Conservation (phyloP, 1,284 basidiomycete genomes). For the Tylopilus sp. region DNA sequence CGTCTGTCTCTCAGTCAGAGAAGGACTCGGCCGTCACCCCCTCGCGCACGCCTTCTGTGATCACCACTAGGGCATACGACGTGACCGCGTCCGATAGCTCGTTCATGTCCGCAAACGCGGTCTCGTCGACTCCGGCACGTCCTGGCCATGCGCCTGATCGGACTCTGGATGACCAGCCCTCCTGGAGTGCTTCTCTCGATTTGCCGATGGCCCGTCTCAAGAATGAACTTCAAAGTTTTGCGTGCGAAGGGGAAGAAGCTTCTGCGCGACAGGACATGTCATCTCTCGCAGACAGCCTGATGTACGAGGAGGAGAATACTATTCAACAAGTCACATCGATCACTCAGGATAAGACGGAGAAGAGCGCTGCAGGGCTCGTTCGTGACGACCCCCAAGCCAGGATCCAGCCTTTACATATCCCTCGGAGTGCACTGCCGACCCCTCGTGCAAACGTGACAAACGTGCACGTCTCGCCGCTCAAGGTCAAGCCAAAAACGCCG, state of each 20-base stretch:
- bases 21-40: slow-evolving; percentile 19
- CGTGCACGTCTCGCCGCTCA: slow-evolving; percentile 35
- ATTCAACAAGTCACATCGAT: slow-evolving; percentile 29
- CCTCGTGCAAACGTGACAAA: slow-evolving; percentile 39
- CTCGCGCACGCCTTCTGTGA: slow-evolving; percentile 14
- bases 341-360: slow-evolving; percentile 47
- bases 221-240: slow-evolving; percentile 59
- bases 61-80: slow-evolving; percentile 31
- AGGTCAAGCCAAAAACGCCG: slow-evolving; percentile 46
- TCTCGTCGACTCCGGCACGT: slow-evolving; percentile 72
- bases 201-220: slow-evolving; percentile 73
- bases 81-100: slow-evolving; percentile 58
- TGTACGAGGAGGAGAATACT: slow-evolving; percentile 34
- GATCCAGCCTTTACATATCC: slow-evolving; percentile 34
- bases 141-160: slow-evolving; percentile 36
- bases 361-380: slow-evolving; percentile 38
- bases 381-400: slow-evolving; percentile 51
- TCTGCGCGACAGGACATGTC: slow-evolving; percentile 16
- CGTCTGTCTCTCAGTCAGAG: slow-evolving; percentile 8
- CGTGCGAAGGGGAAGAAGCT: slow-evolving; percentile 36
- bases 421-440: slow-evolving; percentile 30
- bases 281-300: slow-evolving; percentile 24
- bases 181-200: slow-evolving; percentile 67
- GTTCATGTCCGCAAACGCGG: slow-evolving; percentile 63
- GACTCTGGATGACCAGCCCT: slow-evolving; percentile 44